Evolutionary conservation across 2,329 filamentous ascomycete genomes (phyloP).

Genomic region (Penicillium psychrosexuale): DNA sequence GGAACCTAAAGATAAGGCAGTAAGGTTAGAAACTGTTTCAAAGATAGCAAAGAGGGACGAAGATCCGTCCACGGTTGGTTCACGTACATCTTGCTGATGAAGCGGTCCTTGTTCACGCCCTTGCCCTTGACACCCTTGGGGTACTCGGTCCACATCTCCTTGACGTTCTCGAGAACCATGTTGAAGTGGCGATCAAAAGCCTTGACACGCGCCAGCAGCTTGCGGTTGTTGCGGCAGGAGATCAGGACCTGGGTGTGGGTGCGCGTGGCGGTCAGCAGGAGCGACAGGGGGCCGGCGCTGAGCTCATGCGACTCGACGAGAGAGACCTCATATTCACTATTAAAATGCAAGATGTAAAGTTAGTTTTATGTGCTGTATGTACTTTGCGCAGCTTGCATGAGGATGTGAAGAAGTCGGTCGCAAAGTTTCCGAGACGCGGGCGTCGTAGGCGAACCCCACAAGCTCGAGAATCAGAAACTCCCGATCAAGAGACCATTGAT

Average conservation of each 20-base stretch:
- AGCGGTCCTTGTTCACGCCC: constrained; percentile 96
- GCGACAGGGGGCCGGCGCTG: constrained; percentile 77
- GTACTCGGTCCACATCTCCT: constrained; percentile 99
- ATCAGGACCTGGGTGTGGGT: constrained; percentile 95
- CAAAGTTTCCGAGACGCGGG: constrained; percentile 10
- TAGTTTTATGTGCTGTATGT: constrained; percentile 19
- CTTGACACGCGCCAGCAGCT: constrained; percentile 94
- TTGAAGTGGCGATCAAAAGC: constrained; percentile 99
- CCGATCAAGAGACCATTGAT: constrained; percentile 3
- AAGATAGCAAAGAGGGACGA: neutral
- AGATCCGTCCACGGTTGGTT: constrained; percentile 23
- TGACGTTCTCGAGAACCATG: constrained; percentile 96
- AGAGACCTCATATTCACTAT: constrained; percentile 84
- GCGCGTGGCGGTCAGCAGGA: constrained; percentile 94
- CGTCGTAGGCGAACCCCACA: constrained; percentile 10
- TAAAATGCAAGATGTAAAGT: constrained; percentile 18
- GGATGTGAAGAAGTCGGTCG: constrained; percentile 16
- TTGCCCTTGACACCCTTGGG: constrained; percentile 83
- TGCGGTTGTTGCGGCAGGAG: constrained; percentile 96
- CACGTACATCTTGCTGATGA: constrained; percentile 88
- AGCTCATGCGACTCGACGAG: constrained; percentile 78
- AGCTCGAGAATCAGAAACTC: constrained; percentile 4
- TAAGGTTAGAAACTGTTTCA: neutral
- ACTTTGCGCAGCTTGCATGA: constrained; percentile 14
- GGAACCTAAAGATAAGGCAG: constrained; percentile 57